phyloP scores from a whole-genome alignment of 805 yeast genomes.

The Candida berthetii region DNA sequence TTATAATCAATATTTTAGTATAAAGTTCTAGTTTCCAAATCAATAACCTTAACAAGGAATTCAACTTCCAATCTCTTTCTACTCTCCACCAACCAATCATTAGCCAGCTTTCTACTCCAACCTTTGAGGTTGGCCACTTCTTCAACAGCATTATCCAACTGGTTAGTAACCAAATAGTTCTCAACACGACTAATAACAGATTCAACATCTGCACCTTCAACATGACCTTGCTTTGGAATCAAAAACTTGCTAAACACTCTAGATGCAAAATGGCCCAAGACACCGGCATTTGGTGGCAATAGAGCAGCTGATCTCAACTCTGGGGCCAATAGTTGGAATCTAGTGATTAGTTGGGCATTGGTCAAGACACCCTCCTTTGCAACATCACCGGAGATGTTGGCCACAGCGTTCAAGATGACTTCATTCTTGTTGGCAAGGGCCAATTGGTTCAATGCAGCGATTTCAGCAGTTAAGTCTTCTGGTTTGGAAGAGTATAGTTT shows the following conservation, averaged over 20 bases:
- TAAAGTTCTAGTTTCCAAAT: slow-evolving; percentile 52
- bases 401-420: slow-evolving; percentile 42
- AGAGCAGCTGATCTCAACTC: slow-evolving; percentile 86
- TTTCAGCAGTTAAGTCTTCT: slow-evolving; percentile 22
- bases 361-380: slow-evolving; percentile 50
- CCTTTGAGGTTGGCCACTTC: slow-evolving; percentile 88
- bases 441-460: slow-evolving; percentile 20
- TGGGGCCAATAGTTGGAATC: slow-evolving; percentile 61
- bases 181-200: slow-evolving; percentile 83
- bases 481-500: slow-evolving; percentile 28
- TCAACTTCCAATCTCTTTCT: slow-evolving; percentile 87
- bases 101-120: slow-evolving; percentile 85
- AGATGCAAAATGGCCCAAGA: slow-evolving; percentile 86
- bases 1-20: slow-evolving; percentile 22
- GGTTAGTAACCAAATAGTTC: slow-evolving; percentile 64
- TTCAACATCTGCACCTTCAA: slow-evolving; percentile 81
- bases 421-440: slow-evolving; percentile 35
- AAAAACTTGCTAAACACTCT: slow-evolving; percentile 68
- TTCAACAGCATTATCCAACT: slow-evolving; percentile 84
- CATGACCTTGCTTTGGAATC: slow-evolving; percentile 72
- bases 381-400: slow-evolving; percentile 38
- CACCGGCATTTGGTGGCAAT: slow-evolving; percentile 93
- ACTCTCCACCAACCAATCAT: slow-evolving; percentile 87
- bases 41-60: slow-evolving; percentile 65
- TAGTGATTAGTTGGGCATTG: slow-evolving; percentile 20